Base-by-base conservation (phyloP, 2,329 filamentous ascomycete genomes). In the Ophiostoma triangulosporum region DNA sequence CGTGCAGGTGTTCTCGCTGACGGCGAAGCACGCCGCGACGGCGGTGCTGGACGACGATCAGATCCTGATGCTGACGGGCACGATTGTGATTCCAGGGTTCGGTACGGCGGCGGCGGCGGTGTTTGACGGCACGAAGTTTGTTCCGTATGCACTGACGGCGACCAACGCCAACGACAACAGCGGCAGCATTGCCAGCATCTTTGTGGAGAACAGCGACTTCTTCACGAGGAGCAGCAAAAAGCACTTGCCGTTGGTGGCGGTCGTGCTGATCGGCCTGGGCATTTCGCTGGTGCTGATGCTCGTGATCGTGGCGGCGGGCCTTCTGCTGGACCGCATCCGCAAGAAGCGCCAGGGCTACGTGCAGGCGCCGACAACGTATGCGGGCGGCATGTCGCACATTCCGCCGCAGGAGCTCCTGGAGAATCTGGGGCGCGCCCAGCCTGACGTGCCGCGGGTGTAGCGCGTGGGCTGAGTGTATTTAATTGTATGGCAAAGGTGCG, bases 51-150 rank as follows among this genome's bases (percentile, higher is more conserved):
- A 81, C 51, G 68, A 76, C 17, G 73, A 81, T 57, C 81, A 93
- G 64, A 76, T 81, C 4, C 77, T 98, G 33, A 77, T 98, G 68
- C 72, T 97, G 50, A 88, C 88, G n/a, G 93, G 93, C 36, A 79
- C 84, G 52, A 79, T 98, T 60, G 76, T 81, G 59, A 74, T 97
- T 17, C 80, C 84, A 0, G 71, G 72, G 49, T 89, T 89, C 64
- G 90, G 91, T 55, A 83, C 82, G 54, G 88, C 85, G 6, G 95
- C 91, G 14, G 89, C 88, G 8, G 91, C 83, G 7, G 72, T 96
- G 27, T 98, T 86, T 71, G 88, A 97, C 63, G 93, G 93, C 61
- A 88, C 82, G 11, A 70, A 73, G 3, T 81, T 91, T 64, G 74
- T 74, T 51, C 91, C 93, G 0, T 95, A 91, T 65, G 77, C 88